Evolutionary conservation across 2,329 filamentous ascomycete genomes (phyloP), one percentile per base, ranked within the genome.

Genomic region (Berkeleyomyces basicola): DNA sequence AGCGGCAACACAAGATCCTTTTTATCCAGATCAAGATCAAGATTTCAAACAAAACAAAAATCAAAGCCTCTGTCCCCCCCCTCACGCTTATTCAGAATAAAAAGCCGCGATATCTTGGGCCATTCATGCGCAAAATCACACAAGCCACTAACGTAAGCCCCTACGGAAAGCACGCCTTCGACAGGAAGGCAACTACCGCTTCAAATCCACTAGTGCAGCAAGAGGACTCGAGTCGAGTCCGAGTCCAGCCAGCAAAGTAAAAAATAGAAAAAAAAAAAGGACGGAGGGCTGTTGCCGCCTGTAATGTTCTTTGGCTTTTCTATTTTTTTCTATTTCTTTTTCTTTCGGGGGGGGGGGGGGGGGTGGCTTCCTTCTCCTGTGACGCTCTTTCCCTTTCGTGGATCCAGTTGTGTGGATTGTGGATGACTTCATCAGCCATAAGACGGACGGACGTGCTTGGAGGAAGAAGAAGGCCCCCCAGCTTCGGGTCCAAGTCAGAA

Each of bases 81-180:
- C 1, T 23, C 23, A 23, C 23, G 23, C 23, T 23, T 23, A 23
- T 23, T 23, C 23, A 23, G 23, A 23, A 23, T 23, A 23, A 3
- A 14, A 43, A 43, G 10, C 42, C n/a, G 10, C 42, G 58, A 23
- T 37, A 33, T 36, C 33, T 59, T 36, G 16, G 11, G 47, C 23
- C 47, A 61, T 61, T 57, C 31, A 36, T 33, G 10, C 60, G 37
- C 47, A 36, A 51, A 46, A 64, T 64, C 16, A 59, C 63, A 61
- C 58, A 57, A 61, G 43, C 51, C n/a, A 33, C 23, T 31, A 42
- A 53, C 63, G 63, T 59, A 64, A 64, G 47, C 23, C 42, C 23
- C 53, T 58, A 53, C 37, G 16, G 49, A 64, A 64, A 64, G 59
- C 59, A 64, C 63, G 63, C 39, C 53, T 64, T 64, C 11, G 11